Evolutionary conservation across 768 basidiomycete genomes (phyloP).

Genomic region (Russula earlei): DNA sequence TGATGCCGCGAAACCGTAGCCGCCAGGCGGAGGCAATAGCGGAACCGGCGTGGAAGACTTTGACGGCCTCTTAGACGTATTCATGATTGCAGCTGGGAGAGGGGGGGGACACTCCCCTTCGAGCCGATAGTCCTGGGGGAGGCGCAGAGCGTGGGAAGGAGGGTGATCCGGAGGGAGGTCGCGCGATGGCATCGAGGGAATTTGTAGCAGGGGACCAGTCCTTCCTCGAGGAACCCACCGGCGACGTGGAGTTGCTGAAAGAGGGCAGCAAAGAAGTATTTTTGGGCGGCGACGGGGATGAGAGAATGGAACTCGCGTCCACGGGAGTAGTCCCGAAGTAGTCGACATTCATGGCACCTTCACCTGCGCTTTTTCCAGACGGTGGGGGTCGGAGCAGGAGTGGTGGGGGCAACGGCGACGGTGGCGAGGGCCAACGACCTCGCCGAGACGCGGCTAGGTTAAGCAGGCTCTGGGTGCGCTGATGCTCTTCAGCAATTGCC

Average conservation of each 20-base stretch:
- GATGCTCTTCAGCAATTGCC: neutral
- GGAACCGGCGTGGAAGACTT: neutral
- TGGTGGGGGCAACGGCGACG: conserved; percentile 6
- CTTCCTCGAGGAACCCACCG: neutral
- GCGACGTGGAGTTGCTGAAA: neutral
- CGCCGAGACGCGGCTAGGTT: conserved; percentile 9
- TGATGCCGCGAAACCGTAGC: neutral
- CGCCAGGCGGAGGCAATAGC: conserved; percentile 10
- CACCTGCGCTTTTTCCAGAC: neutral
- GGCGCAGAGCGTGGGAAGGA: neutral
- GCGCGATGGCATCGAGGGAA: neutral
- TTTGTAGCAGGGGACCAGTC: neutral
- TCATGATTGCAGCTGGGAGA: neutral
- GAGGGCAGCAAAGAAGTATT: neutral
- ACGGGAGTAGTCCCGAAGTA: conserved; percentile 3
- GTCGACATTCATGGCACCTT: conserved; percentile 2
- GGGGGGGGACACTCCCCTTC: conserved; percentile 1
- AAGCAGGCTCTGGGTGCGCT: conserved; percentile 12
- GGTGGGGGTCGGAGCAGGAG: conserved; percentile 8
- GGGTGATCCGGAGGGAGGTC: neutral
- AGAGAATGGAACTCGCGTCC: neutral
- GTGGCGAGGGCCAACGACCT: conserved; percentile 16
- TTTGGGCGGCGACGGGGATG: neutral
- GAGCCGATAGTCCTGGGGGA: neutral
- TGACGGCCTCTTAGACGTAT: neutral